phyloP scores from a whole-genome alignment of 2,329 filamentous ascomycete species.

The Ramichloridium luteum region DNA sequence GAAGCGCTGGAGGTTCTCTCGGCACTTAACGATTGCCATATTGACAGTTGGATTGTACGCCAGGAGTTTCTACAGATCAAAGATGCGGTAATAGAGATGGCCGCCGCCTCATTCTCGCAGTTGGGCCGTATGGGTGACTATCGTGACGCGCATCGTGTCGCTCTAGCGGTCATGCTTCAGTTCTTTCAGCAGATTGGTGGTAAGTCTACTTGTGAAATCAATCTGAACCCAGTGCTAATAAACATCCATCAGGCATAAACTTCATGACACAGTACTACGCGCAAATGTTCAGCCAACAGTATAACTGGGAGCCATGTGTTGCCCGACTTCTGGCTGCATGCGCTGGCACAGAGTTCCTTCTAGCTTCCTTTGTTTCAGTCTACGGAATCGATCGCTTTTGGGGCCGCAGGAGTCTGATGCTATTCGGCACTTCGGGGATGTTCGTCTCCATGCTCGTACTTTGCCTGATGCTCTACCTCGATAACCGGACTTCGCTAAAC shows the following conservation, averaged over 20 bases:
- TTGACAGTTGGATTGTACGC: constrained; percentile 33
- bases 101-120: constrained; percentile 21
- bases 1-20: constrained; percentile 37
- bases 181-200: constrained; percentile 25
- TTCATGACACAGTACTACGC: constrained; percentile 33
- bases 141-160: constrained; percentile 24
- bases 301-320: constrained; percentile 15
- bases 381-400: constrained; percentile 29
- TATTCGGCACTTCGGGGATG: constrained; percentile 32
- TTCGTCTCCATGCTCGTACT: constrained; percentile 53
- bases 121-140: constrained; percentile 22
- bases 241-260: constrained; percentile 27
- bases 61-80: constrained; percentile 41
- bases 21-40: constrained; percentile 35
- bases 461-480: constrained; percentile 27
- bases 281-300: constrained; percentile 30
- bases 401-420: constrained; percentile 20
- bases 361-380: constrained; percentile 39
- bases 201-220: no score
- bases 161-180: constrained; percentile 25
- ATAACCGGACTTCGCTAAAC: constrained; percentile 28
- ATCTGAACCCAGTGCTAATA: no score
- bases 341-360: constrained; percentile 35
- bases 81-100: constrained; percentile 38
- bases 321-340: constrained; percentile 23